A percentile compares a stretch with the other conserved stretches of the same genome.
These are phyloP conservation scores for Phellinidium pouzarii DNA, from an alignment of 1,284 basidiomycete genomes.

Conservation along the genomic window DNA sequence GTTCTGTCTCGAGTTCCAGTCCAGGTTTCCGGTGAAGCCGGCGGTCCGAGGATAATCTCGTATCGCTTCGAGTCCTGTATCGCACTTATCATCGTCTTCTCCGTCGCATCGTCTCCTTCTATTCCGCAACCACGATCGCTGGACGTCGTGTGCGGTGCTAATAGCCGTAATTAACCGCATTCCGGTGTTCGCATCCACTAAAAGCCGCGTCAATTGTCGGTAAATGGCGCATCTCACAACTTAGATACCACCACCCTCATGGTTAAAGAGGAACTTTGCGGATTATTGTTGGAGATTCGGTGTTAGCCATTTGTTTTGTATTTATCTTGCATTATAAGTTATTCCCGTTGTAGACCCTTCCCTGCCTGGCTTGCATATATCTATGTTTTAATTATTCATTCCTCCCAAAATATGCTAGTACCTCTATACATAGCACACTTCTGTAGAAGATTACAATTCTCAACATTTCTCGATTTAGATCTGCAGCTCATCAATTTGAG, in stretches of 20 bases:
- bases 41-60: not conserved
- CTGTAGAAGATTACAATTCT: too few species aligned
- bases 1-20: slow-evolving; percentile 6
- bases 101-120: not conserved
- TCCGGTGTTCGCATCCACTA: not conserved
- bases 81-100: not conserved
- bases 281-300: not conserved
- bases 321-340: not conserved
- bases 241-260: too few species aligned
- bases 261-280: too few species aligned
- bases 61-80: not conserved
- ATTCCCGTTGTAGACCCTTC: not conserved
- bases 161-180: not conserved
- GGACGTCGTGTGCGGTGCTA: not conserved
- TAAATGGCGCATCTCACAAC: not conserved
- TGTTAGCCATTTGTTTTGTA: not conserved
- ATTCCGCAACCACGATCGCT: not conserved
- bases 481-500: not conserved
- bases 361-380: slow-evolving; percentile 1
- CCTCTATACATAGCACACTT: too few species aligned
- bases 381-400: slow-evolving; percentile 6
- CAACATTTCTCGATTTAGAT: too few species aligned
- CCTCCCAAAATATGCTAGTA: not conserved
- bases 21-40: slow-evolving; percentile 2
- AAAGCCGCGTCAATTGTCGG: not conserved